Conservation (phyloP, 78 protist genomes). For the Dictyostelium intermedium region DNA sequence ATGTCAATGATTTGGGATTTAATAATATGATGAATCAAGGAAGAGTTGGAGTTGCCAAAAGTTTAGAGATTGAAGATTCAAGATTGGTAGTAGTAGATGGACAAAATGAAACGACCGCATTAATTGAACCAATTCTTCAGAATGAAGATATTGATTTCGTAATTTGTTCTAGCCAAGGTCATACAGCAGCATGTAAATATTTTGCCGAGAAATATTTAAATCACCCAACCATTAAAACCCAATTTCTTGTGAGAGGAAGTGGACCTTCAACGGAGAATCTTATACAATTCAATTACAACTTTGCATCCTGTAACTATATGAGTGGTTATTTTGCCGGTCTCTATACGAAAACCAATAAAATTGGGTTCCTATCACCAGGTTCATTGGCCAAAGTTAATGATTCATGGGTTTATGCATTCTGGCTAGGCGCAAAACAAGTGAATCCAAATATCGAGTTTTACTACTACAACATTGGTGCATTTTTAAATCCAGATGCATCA, state of each 20-base stretch:
- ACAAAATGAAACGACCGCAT: background rate
- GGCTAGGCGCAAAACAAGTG: background rate
- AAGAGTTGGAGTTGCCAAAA: background rate
- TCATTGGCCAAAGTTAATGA: background rate
- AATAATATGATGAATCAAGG: slow-evolving; percentile 32
- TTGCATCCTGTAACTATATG: background rate
- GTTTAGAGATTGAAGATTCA: background rate
- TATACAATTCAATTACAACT: background rate
- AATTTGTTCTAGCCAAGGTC: slow-evolving; percentile 2
- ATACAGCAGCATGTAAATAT: background rate
- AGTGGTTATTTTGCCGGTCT: slow-evolving; percentile 28
- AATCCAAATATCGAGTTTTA: background rate
- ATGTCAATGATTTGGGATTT: slow-evolving; percentile 16
- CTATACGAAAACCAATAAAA: background rate
- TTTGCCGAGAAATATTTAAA: slow-evolving; percentile 5
- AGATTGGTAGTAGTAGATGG: background rate
- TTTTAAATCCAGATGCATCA: background rate
- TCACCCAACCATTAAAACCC: background rate
- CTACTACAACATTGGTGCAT: slow-evolving; percentile 4
- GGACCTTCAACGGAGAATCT: background rate
- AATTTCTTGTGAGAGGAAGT: slow-evolving; percentile 25
- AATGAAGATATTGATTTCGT: background rate
- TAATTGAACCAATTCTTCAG: background rate
- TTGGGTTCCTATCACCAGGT: slow-evolving; percentile 26
- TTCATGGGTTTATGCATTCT: background rate